Base-by-base conservation (phyloP, 1,284 basidiomycete species). In the Rhodotorula sp. region DNA sequence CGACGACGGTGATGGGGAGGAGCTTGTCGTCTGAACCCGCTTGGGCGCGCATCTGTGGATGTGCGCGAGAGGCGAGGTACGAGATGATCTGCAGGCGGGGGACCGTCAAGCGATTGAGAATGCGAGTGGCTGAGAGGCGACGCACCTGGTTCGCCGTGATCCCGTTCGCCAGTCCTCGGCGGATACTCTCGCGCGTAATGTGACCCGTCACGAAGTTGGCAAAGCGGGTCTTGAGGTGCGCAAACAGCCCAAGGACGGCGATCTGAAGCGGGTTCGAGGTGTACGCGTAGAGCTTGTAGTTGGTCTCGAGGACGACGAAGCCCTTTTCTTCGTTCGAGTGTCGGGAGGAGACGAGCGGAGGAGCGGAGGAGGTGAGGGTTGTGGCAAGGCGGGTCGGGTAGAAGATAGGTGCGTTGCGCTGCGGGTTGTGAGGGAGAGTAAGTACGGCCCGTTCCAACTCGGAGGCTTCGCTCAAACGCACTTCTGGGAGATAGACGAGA, bases 241-340 rank as follows among this genome's bases (percentile, higher is more conserved):
- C 88, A 78, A 99, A 99, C 22, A 99, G 85, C 78, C 95, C 96
- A 44, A 99, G 83, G 53, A 99, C 93, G 15, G 95, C 93, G 59
- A 94, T 98, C 80, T 97, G 94, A 22, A 99, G 84, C 40, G 94
- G 90, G 80, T 98, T 99, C 73, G 92, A 89, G 50, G 96, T 99
- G 81, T 99, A 99, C 1, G 96, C 96, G 80, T 99, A 99, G 67
- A 99, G 83, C 72, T 94, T 89, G 82, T 98, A 99, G 82, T 99
- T 99, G 30, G 96, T 99, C 83, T 99, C 96, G 48, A 99, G 85
- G 76, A 99, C 89, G 75, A 99, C 89, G 82, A 97, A 99, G 6
- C 92, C 91, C 47, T 75, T 70, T 80, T 94, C 90, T 56, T 83
- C 81, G 48, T 80, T 80, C 55, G 76, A 75, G 48, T 74, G 66